Conservation (phyloP, 805 yeast genomes). For the Phaffomyces antillensis region DNA sequence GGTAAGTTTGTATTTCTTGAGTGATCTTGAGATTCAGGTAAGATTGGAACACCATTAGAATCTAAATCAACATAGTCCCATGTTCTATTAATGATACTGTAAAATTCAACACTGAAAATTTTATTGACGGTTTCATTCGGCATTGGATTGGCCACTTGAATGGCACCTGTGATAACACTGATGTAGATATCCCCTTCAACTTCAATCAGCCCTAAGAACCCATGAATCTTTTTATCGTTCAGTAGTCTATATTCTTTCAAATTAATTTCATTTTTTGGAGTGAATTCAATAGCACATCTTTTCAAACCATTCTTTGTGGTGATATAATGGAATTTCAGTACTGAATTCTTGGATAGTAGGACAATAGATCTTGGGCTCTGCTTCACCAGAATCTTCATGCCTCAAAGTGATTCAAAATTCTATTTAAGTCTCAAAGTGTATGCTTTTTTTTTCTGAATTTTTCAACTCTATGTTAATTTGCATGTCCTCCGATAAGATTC, state of each 20-base stretch:
- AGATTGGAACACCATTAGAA: constrained; percentile 56
- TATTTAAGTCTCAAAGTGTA: no score
- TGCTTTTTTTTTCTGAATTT: no score
- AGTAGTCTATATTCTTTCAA: constrained; percentile 34
- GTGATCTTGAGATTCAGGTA: constrained; percentile 28
- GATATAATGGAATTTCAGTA: constrained; percentile 39
- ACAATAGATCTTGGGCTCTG: constrained; percentile 35
- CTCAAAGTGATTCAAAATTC: no score
- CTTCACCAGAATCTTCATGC: constrained; percentile 32
- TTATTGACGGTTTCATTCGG: constrained; percentile 73
- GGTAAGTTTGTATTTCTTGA: constrained; percentile 10
- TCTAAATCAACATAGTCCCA: constrained; percentile 81
- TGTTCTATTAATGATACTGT: constrained; percentile 57
- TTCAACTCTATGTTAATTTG: no score
- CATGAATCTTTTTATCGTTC: constrained; percentile 42
- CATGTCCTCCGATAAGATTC: no score
- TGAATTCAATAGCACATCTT: constrained; percentile 44
- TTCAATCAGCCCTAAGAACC: constrained; percentile 77
- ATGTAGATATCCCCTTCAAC: constrained; percentile 62
- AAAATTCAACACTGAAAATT: constrained; percentile 81
- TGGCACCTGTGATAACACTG: constrained; percentile 71
- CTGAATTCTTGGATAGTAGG: constrained; percentile 35
- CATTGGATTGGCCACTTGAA: constrained; percentile 76
- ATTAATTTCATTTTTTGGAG: constrained; percentile 31
- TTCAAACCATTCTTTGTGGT: constrained; percentile 22